phyloP scores from a whole-genome alignment of 1,284 basidiomycete genomes.

The Tilletia horrida region DNA sequence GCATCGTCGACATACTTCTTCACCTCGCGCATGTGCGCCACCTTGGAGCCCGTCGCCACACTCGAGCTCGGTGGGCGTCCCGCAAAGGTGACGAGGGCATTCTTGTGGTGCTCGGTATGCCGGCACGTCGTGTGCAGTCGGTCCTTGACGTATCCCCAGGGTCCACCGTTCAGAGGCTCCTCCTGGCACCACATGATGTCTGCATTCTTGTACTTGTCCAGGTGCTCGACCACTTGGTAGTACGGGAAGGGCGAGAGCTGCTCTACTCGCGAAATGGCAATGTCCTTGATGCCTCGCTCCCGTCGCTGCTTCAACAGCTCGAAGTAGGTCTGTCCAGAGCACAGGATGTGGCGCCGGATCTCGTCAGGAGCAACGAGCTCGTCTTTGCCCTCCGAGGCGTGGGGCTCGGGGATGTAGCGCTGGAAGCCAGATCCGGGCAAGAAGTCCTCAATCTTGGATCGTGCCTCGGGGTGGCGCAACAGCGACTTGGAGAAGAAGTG shows the following conservation, averaged over 20 bases:
- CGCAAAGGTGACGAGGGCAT: conserved; percentile 60
- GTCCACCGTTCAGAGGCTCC: conserved; percentile 74
- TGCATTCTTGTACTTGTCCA: conserved; percentile 90
- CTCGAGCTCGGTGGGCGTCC: conserved; percentile 47
- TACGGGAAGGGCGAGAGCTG: conserved; percentile 96
- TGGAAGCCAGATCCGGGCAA: conserved; percentile 83
- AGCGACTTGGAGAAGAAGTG: conserved; percentile 95
- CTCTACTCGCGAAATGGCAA: conserved; percentile 90
- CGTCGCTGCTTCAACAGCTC: conserved; percentile 65
- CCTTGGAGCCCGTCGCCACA: conserved; percentile 85
- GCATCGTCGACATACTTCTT: conserved; percentile 43
- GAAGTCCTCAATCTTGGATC: conserved; percentile 84
- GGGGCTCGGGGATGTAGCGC: conserved; percentile 83
- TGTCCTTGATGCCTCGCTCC: conserved; percentile 66
- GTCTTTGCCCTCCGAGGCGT: conserved; percentile 61
- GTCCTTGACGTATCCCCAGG: conserved; percentile 82
- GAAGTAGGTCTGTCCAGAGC: conserved; percentile 83
- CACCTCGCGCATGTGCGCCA: conserved; percentile 56
- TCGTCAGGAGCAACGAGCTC: conserved; percentile 75
- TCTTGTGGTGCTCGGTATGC: conserved; percentile 69
- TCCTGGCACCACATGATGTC: conserved; percentile 86
- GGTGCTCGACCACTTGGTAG: conserved; percentile 59
- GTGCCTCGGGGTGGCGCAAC: conserved; percentile 85
- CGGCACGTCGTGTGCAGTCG: conserved; percentile 57
- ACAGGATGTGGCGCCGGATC: conserved; percentile 82